Evolutionary conservation across 495 filamentous ascomycete species (phyloP).

Genomic region (Talaromyces nanjingensis): DNA sequence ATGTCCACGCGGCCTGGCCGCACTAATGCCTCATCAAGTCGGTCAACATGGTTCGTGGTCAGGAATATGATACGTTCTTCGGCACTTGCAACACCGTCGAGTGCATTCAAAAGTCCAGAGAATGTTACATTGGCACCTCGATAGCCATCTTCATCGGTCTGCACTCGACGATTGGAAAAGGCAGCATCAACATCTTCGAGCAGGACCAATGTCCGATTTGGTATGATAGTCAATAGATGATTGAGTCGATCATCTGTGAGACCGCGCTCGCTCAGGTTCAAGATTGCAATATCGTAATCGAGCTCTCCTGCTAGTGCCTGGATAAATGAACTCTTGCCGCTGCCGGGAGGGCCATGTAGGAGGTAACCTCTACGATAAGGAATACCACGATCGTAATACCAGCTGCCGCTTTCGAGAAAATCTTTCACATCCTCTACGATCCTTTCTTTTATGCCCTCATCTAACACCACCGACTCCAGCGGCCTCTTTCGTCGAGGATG

Average conservation of each 20-base stretch:
- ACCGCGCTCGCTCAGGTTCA: constrained; percentile 89
- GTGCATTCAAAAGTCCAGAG: constrained; percentile 85
- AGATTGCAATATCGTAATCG: constrained; percentile 88
- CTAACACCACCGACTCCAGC: constrained; percentile 79
- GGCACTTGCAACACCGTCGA: constrained; percentile 92
- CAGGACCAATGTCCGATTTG: constrained; percentile 75
- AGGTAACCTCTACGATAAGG: constrained; percentile 92
- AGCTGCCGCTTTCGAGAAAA: constrained; percentile 69
- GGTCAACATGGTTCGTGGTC: constrained; percentile 89
- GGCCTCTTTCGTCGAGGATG: constrained; percentile 82
- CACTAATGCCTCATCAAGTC: constrained; percentile 82
- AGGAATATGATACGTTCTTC: constrained; percentile 91
- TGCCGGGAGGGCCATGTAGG: constrained; percentile 88
- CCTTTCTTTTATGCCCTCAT: constrained; percentile 74
- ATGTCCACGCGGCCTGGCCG: constrained; percentile 91
- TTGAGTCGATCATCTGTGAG: constrained; percentile 90
- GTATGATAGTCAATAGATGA: constrained; percentile 80
- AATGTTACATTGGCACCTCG: constrained; percentile 88
- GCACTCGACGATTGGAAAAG: constrained; percentile 66
- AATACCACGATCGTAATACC: constrained; percentile 93
- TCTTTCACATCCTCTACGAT: constrained; percentile 82
- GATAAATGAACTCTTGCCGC: constrained; percentile 94
- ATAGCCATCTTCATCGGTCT: constrained; percentile 78
- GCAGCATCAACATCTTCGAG: constrained; percentile 95
- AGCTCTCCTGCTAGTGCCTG: constrained; percentile 88